These are phyloP conservation scores for Mortierella sp. DNA, from an alignment of 371 early-diverging fungal genomes.

Conservation along the genomic window DNA sequence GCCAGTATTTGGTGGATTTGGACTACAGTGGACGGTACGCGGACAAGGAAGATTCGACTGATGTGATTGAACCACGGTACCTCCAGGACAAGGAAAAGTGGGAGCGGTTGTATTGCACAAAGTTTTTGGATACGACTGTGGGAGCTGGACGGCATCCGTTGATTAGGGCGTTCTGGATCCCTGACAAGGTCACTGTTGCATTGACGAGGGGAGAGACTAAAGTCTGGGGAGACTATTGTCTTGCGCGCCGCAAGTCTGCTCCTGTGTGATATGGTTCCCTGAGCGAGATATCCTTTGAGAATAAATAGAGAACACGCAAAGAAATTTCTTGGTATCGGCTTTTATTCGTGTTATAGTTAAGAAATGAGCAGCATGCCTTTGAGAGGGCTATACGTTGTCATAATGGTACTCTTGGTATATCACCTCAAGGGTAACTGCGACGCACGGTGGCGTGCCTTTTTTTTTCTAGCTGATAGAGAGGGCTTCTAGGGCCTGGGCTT, in stretches of 20 bases:
- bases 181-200: constrained; percentile 35
- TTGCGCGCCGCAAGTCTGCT: constrained; percentile 43
- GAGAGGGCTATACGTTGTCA: too few species aligned
- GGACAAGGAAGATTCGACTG: constrained; percentile 6
- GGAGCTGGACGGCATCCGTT: constrained; percentile 50
- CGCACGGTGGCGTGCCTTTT: background rate
- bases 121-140: constrained; percentile 40
- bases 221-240: constrained; percentile 55
- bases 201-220: constrained; percentile 50
- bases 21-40: constrained; percentile 44
- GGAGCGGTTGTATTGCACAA: constrained; percentile 50
- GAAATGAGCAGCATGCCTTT: too few species aligned
- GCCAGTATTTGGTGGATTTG: constrained; percentile 50
- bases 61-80: constrained; percentile 38
- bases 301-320: too few species aligned
- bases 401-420: too few species aligned
- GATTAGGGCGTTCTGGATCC: constrained; percentile 56
- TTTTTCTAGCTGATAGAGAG: constrained; percentile 28
- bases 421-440: background rate
- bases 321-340: too few species aligned
- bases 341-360: too few species aligned
- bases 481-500: constrained; percentile 14
- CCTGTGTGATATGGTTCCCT: background rate
- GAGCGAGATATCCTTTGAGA: too few species aligned
- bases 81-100: constrained; percentile 48